Percentiles rank a stretch among this genome's conserved stretches.
Evolutionary conservation across 192 early-diverging fungal species (phyloP).

Genomic region (Thamnidium elegans): DNA sequence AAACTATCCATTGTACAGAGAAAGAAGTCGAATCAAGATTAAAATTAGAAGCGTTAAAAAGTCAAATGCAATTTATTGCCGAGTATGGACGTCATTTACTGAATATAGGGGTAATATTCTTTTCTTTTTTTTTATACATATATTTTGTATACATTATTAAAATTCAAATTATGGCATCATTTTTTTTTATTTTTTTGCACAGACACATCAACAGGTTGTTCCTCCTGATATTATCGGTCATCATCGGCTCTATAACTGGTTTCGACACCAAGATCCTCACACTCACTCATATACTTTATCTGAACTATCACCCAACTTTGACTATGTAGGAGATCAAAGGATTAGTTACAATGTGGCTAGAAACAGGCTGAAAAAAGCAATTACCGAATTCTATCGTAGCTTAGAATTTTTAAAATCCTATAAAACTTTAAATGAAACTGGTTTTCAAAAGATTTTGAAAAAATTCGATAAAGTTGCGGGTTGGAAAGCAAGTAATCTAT

Average conservation of each 20-base stretch:
- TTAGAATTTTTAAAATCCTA: constrained; percentile 70
- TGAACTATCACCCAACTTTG: constrained; percentile 5
- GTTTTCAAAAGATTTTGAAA: constrained; percentile 68
- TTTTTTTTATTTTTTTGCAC: too few relatives aligned
- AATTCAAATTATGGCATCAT: too few relatives aligned
- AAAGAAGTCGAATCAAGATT: constrained; percentile 43
- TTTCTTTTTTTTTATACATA: too few relatives aligned
- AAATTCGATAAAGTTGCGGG: constrained; percentile 70
- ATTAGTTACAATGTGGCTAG: constrained; percentile 40
- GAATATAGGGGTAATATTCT: constrained; percentile 26
- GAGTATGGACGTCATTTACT: constrained; percentile 42
- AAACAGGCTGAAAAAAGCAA: constrained; percentile 61
- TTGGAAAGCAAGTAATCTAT: constrained; percentile 46
- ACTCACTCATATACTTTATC: constrained; percentile 3
- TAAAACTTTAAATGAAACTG: constrained; percentile 55
- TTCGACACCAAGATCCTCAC: constrained; percentile 2
- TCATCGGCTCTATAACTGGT: constrained; percentile 12
- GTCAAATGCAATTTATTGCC: constrained; percentile 44
- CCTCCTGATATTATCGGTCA: neutral
- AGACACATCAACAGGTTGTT: too few relatives aligned
- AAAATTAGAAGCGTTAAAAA: constrained; percentile 44
- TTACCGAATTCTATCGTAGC: constrained; percentile 73
- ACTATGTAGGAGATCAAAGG: constrained; percentile 7
- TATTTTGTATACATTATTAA: too few relatives aligned
- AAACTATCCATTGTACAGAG: constrained; percentile 24